Percentiles rank a stretch among this genome's conserved stretches.
Evolutionary conservation across 2,329 filamentous ascomycete species (phyloP).

Genomic region (Cladosporium colombiae): DNA sequence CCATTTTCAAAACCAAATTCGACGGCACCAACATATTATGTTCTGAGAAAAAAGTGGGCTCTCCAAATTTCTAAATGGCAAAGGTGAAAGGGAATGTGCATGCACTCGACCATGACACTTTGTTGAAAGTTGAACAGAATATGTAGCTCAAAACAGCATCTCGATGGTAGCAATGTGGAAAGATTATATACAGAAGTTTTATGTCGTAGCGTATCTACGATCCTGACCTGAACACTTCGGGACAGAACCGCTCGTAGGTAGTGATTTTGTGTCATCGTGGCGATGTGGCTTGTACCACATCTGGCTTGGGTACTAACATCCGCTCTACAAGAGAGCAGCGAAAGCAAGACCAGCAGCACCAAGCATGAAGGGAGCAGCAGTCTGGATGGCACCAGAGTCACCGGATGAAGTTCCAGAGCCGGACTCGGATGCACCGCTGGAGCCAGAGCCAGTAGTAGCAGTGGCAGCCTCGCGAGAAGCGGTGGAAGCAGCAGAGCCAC

Average conservation of each 20-base stretch:
- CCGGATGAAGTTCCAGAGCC: neutral
- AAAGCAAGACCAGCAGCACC: conserved; percentile 18
- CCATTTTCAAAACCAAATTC: too few species aligned
- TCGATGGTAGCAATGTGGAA: neutral
- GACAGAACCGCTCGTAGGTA: conserved; percentile 2
- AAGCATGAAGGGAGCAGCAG: conserved; percentile 14
- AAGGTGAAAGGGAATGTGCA: too few species aligned
- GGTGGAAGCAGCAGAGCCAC: conserved; percentile 12
- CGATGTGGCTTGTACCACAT: neutral
- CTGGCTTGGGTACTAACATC: too few species aligned
- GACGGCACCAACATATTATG: too few species aligned
- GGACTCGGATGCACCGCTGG: neutral
- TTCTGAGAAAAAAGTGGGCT: too few species aligned
- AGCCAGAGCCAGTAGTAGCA: conserved; percentile 1
- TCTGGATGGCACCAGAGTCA: conserved; percentile 17
- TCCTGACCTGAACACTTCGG: conserved; percentile 18
- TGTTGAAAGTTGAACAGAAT: too few species aligned
- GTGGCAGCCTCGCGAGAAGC: conserved; percentile 9
- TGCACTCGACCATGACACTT: too few species aligned
- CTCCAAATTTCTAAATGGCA: too few species aligned
- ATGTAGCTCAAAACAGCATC: too few species aligned
- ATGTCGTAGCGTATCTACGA: neutral
- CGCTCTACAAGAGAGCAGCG: conserved; percentile 17
- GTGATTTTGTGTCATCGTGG: neutral
- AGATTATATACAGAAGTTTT: neutral